These are phyloP conservation scores for Juncus effusus DNA, from an alignment of 176 grass and related monocot genomes.

Conservation along the genomic window DNA sequence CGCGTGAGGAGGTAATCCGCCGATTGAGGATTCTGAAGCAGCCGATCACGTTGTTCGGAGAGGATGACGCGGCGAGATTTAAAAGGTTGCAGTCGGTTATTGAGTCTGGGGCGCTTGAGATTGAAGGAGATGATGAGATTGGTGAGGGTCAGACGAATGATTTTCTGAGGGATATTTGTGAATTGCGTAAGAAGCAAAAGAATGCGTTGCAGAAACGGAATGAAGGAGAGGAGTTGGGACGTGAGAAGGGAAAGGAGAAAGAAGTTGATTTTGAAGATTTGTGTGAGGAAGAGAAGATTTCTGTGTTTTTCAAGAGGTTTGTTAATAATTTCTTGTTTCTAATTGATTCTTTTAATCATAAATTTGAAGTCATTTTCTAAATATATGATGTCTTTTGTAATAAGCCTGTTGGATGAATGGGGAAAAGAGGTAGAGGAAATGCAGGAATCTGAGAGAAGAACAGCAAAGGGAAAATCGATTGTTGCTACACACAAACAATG, in stretches of 20 bases:
- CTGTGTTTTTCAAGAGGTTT: constrained; percentile 66
- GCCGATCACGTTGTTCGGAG: constrained; percentile 75
- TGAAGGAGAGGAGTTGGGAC: constrained; percentile 43
- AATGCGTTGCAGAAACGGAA: constrained; percentile 24
- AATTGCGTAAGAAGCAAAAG: constrained; percentile 72
- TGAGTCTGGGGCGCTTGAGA: constrained; percentile 59
- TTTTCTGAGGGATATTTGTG: constrained; percentile 79
- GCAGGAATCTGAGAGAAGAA: constrained; percentile 68
- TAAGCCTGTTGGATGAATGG: constrained; percentile 73
- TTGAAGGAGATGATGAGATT: constrained; percentile 56
- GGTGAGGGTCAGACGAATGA: constrained; percentile 90
- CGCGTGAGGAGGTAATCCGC: constrained; percentile 69
- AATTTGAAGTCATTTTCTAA: too few relatives aligned
- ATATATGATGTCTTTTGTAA: too few relatives aligned
- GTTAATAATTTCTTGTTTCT: too few relatives aligned
- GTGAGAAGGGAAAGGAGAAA: constrained; percentile 30
- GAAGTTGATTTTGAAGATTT: constrained; percentile 50
- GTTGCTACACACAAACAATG: constrained; percentile 93
- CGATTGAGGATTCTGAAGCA: constrained; percentile 72
- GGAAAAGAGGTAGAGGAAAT: constrained; percentile 77
- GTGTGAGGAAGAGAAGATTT: constrained; percentile 76
- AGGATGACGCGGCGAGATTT: constrained; percentile 64
- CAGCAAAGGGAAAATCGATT: constrained; percentile 74
- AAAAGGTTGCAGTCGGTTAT: constrained; percentile 56
- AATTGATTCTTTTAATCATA: too few relatives aligned